Conservation (phyloP, 139 green algal genomes). For the Mesotaenium endlicherianum region DNA sequence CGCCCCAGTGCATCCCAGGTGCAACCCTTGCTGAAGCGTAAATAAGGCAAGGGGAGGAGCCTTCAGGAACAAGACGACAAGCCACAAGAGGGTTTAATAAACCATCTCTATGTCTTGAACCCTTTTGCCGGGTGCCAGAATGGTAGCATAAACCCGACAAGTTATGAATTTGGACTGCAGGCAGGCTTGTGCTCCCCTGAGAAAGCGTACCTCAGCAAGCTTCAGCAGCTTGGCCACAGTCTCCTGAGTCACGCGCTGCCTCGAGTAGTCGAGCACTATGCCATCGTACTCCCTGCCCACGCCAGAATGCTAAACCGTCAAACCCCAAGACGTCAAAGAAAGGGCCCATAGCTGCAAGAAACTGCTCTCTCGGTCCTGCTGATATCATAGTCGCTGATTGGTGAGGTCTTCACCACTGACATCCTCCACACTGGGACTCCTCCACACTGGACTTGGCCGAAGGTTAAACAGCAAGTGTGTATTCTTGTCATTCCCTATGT, state of each 20-base stretch:
- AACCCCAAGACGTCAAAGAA: conserved; percentile 59
- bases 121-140: no score
- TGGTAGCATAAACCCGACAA: no score
- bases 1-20: no score
- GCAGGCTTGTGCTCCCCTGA: neutral
- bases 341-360: neutral
- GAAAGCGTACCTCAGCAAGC: conserved; percentile 50
- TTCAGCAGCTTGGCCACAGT: conserved; percentile 74
- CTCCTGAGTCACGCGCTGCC: conserved; percentile 80
- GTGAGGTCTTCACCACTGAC: neutral
- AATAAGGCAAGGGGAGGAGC: no score
- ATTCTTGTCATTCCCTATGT: neutral
- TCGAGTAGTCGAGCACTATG: conserved; percentile 85
- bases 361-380: neutral
- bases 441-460: neutral
- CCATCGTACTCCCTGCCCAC: conserved; percentile 73
- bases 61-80: neutral
- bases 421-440: neutral
- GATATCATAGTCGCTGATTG: neutral
- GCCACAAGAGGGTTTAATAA: neutral
- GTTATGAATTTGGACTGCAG: no score
- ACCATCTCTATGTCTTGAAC: neutral
- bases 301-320: conserved; percentile 72
- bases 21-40: no score
- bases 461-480: neutral